Evolutionary conservation across 2,329 filamentous ascomycete species (phyloP), one percentile per base, ranked within the genome.

Genomic region (Paecilomyces niveus): DNA sequence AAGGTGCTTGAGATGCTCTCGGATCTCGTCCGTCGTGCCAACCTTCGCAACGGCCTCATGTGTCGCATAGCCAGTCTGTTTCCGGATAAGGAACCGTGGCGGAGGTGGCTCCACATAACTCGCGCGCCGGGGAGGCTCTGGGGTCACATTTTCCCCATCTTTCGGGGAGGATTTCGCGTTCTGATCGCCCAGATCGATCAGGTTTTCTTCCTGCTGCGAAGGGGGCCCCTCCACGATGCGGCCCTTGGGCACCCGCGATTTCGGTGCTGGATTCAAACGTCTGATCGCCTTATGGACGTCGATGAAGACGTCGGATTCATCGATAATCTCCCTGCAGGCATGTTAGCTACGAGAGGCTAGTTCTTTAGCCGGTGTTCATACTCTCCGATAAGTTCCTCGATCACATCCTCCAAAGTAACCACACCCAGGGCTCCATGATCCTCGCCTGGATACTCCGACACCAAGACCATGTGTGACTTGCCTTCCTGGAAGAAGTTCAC

Each of bases 401-500:
- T 99, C 3, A 99, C 94, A 73, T 99, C 94, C 73, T 99, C 94
- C 1, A 99, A 79, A 0, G 94, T 99, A 15, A 99, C 91, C 3
- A 99, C 94, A 58, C 94, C 94, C 11, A 96, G 80, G 5, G 92
- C 92, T 53, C 94, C 94, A 67, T 89, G 87, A 68, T 96, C 88
- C 64, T 95, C 90, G n/a, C 93, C 92, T 0, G 94, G 94, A 63
- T 79, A 84, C 68, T 96, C 90, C 0, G 93, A 97, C 8, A 97
- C 94, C 29, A 99, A 80, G 0, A 97, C 93, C 92, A 99, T 96
- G 74, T 99, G 94, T 1, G 92, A 96, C 74, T 99, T 99, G 67
- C 94, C 94, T 79, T 99, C 94, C 74, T 99, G 94, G 79, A 99
- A 99, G 76, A 97, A 99, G 78, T 99, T 99, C 77, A 99, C 91